These are phyloP conservation scores for Ophidiomyces ophidiicola DNA, from an alignment of 2,329 filamentous ascomycete species.

Conservation along the genomic window DNA sequence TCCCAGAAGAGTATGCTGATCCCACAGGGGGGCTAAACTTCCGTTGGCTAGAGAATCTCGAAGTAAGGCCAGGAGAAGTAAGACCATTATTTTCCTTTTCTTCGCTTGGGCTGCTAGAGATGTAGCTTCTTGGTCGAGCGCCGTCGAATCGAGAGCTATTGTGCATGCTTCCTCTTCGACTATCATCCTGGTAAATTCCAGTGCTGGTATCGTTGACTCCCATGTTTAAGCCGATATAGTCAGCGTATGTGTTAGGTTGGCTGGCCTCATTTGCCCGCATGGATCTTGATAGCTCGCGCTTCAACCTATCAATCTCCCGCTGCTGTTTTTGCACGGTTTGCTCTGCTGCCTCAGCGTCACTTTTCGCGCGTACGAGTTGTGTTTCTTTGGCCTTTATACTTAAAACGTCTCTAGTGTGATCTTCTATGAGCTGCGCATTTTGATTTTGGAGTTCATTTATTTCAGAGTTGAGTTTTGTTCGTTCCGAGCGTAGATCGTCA, in stretches of 20 bases:
- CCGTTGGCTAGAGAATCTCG: conserved; percentile 26
- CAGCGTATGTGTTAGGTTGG: conserved; percentile 27
- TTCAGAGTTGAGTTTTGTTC: conserved; percentile 68
- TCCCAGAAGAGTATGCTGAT: conserved; percentile 23
- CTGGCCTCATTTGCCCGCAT: conserved; percentile 31
- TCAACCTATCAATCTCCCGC: conserved; percentile 82
- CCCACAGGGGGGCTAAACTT: conserved; percentile 36
- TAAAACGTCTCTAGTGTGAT: conserved; percentile 87
- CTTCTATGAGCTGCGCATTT: conserved; percentile 91
- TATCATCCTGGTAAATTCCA: conserved; percentile 31
- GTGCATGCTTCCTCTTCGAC: conserved; percentile 25
- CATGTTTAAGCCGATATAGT: conserved; percentile 46
- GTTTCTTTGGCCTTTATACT: conserved; percentile 98
- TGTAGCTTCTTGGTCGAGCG: conserved; percentile 31
- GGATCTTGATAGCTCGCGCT: conserved; percentile 59
- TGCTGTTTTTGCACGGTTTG: conserved; percentile 71
- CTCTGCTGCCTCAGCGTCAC: conserved; percentile 80
- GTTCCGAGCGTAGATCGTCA: conserved; percentile 72
- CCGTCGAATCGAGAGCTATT: conserved; percentile 32
- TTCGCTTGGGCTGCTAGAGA: conserved; percentile 48
- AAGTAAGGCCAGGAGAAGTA: conserved; percentile 26
- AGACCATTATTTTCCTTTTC: conserved; percentile 65
- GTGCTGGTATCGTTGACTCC: conserved; percentile 38
- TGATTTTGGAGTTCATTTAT: conserved; percentile 92
- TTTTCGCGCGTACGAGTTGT: conserved; percentile 80